Conservation (phyloP, 2,329 filamentous ascomycete genomes). For the Cladobotryum mycophilum region DNA sequence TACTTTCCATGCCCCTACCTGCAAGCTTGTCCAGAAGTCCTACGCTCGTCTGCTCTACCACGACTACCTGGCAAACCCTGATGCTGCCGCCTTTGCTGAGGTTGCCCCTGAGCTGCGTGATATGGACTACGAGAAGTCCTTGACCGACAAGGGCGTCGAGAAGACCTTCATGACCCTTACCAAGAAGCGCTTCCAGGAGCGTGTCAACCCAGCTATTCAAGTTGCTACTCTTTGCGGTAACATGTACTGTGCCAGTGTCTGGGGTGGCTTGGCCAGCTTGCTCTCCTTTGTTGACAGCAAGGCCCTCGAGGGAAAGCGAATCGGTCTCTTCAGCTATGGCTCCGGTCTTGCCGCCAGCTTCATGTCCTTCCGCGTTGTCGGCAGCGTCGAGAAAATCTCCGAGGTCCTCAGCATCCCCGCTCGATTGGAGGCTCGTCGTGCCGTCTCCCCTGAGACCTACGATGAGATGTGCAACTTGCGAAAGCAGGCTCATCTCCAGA, state of each 20-base stretch:
- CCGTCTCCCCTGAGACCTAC: constrained; percentile 65
- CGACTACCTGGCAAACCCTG: constrained; percentile 69
- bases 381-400: constrained; percentile 61
- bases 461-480: constrained; percentile 77
- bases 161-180: constrained; percentile 80
- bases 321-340: constrained; percentile 74
- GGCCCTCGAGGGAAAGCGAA: constrained; percentile 62
- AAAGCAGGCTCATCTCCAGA: constrained; percentile 78
- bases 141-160: constrained; percentile 76
- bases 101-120: constrained; percentile 71
- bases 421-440: constrained; percentile 58
- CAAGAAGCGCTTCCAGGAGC: constrained; percentile 79
- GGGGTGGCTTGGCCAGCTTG: constrained; percentile 67
- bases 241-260: constrained; percentile 67
- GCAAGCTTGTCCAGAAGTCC: constrained; percentile 82
- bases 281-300: constrained; percentile 58
- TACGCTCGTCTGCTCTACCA: constrained; percentile 81
- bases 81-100: constrained; percentile 62
- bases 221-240: constrained; percentile 70
- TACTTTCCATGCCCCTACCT: constrained; percentile 76
- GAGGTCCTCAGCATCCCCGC: constrained; percentile 64
- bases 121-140: constrained; percentile 71
- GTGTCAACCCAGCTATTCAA: constrained; percentile 66
- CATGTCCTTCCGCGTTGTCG: constrained; percentile 65
- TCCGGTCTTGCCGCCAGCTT: constrained; percentile 68